phyloP scores from a whole-genome alignment of 129 eudicot genomes.

The Arctium lappa region DNA sequence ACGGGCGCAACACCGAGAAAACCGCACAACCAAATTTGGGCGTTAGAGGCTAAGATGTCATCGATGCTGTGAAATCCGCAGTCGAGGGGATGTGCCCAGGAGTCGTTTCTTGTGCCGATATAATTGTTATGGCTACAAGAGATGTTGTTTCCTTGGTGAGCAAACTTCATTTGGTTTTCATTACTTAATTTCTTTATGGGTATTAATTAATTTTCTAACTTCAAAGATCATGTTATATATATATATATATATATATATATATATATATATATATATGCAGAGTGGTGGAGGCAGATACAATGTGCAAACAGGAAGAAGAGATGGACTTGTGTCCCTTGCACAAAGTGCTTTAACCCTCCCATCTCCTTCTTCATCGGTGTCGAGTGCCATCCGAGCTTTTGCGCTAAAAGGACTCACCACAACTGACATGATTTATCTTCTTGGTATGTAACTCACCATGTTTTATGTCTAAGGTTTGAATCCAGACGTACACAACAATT shows the following conservation, averaged over 20 bases:
- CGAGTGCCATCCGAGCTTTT: conserved; percentile 35
- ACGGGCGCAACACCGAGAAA: conserved; percentile 51
- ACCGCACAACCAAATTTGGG: conserved; percentile 43
- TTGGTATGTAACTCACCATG: conserved; percentile 30
- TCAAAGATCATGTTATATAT: not conserved
- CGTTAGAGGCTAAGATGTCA: conserved; percentile 59
- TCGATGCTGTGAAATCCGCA: conserved; percentile 49
- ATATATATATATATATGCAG: conserved; percentile 18
- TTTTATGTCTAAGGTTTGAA: too few species aligned
- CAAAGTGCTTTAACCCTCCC: conserved; percentile 43
- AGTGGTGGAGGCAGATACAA: conserved; percentile 50
- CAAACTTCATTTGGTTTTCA: not conserved
- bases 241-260: not conserved
- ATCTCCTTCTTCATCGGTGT: conserved; percentile 41
- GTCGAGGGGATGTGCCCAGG: conserved; percentile 54
- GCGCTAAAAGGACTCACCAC: conserved; percentile 31
- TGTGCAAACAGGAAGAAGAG: conserved; percentile 66
- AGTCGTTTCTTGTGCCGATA: conserved; percentile 70
- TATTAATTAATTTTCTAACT: too few species aligned
- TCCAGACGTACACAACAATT: too few species aligned
- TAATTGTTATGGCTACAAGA: conserved; percentile 54
- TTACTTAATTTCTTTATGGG: not conserved
- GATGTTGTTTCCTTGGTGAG: conserved; percentile 48
- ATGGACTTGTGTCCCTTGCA: conserved; percentile 47
- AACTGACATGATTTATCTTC: conserved; percentile 57